Evolutionary conservation across 768 basidiomycete genomes (phyloP), one percentile per base, ranked within the genome.

Genomic region (Tremella fuciformis): DNA sequence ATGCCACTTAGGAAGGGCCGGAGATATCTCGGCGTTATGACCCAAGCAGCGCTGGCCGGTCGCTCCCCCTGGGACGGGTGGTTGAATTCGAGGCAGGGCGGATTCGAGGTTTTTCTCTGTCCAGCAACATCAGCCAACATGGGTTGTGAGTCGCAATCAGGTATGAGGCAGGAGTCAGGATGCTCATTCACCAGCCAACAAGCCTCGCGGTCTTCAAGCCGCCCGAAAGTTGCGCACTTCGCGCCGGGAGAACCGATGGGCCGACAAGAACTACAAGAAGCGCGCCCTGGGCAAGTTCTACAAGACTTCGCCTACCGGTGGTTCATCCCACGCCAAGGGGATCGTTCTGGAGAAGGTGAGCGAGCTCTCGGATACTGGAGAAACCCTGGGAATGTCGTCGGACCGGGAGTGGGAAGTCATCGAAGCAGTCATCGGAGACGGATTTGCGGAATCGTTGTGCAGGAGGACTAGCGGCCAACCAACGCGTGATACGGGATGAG

Each of bases 291-390:
- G 96, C 62, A 99, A 98, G 82, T 86, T 96, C 78, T 99, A 93
- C 88, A 96, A 94, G 84, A 98, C 96, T 76, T 98, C 94, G 29
- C 96, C 96, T 48, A 98, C 96, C 62, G 96, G 92, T 81, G 96
- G 96, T 67, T 93, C 92, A 58, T 98, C 96, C 68, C 96, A 99
- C 80, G 96, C 96, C 69, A 99, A 99, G 83, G 96, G 96, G 68
- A 99, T 99, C 77, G 96, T 99, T 60, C 87, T 99, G 61, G 96
- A 99, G 82, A 99, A 99, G 83, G 77, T 78, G 66, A 66, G 77
- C 63, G 29, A 34, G 29, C 29, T 34, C 29, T 34, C 29, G 29
- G 29, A 34, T 34, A 34, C 11, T 11, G 29, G 29, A 34, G 29
- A 11, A 11, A 34, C 29, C 4, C 4, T 4, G 29, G 29, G 29